phyloP scores from a whole-genome alignment of 768 basidiomycete species.

The Lactifluus rugatus region DNA sequence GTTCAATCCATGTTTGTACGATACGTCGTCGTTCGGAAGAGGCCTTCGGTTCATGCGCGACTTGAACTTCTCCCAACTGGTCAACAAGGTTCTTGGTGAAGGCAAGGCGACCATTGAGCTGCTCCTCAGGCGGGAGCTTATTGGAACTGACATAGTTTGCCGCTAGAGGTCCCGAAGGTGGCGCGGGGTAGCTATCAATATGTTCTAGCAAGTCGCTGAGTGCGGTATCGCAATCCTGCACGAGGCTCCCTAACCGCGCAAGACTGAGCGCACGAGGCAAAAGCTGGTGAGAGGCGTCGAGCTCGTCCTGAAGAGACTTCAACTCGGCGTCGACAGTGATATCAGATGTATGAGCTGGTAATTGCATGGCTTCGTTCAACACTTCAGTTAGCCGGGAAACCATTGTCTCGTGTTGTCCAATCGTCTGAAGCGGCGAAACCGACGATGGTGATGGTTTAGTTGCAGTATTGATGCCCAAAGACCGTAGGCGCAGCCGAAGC shows the following conservation, averaged over 20 bases:
- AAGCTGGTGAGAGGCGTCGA: conserved; percentile 40
- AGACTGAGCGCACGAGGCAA: conserved; percentile 45
- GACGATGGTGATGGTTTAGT: conserved; percentile 34
- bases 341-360: conserved; percentile 35
- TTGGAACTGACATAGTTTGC: conserved; percentile 38
- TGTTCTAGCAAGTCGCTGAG: conserved; percentile 81
- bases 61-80: conserved; percentile 32
- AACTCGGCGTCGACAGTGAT: conserved; percentile 47
- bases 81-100: conserved; percentile 52
- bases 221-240: conserved; percentile 57
- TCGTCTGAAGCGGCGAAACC: conserved; percentile 39
- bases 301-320: conserved; percentile 48
- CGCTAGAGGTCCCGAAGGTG: conserved; percentile 41
- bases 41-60: conserved; percentile 53
- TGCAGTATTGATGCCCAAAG: conserved; percentile 48
- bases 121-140: conserved; percentile 50
- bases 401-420: conserved; percentile 39
- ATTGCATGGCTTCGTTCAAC: conserved; percentile 32
- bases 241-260: conserved; percentile 39
- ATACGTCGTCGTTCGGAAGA: conserved; percentile 53
- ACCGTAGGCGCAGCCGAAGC: conserved; percentile 50
- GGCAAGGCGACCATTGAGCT: conserved; percentile 48
- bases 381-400: conserved; percentile 39
- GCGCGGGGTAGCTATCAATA: conserved; percentile 71
- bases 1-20: conserved; percentile 69